Evolutionary conservation across 2,329 filamentous ascomycete species (phyloP).

Genomic region (Passalora sequoiae): DNA sequence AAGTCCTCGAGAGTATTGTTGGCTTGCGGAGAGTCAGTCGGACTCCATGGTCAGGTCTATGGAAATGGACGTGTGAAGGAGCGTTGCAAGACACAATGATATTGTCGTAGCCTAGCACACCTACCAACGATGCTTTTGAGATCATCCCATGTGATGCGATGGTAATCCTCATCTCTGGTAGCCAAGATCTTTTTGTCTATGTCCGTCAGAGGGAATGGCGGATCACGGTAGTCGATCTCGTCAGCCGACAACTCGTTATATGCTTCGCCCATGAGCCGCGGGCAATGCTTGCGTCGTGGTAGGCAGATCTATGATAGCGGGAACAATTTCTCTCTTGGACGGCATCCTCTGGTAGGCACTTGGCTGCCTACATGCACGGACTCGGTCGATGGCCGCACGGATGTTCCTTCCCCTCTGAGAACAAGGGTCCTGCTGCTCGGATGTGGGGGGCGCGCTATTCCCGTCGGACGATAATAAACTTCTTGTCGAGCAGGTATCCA

Average conservation of each 20-base stretch:
- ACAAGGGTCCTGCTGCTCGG: too few relatives aligned
- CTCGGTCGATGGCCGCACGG: too few relatives aligned
- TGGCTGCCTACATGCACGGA: too few relatives aligned
- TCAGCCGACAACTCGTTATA: slow-evolving; percentile 17
- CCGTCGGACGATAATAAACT: too few relatives aligned
- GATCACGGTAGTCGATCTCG: slow-evolving; percentile 30
- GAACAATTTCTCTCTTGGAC: slow-evolving; percentile 5
- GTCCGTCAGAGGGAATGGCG: slow-evolving; percentile 46
- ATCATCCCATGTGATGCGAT: slow-evolving; percentile 49
- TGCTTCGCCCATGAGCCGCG: slow-evolving; percentile 18
- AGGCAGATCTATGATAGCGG: background rate
- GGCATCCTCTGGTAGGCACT: too few relatives aligned
- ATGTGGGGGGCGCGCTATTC: too few relatives aligned
- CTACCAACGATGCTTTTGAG: slow-evolving; percentile 50
- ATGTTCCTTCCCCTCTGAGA: too few relatives aligned
- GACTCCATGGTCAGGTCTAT: background rate
- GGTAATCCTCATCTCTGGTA: slow-evolving; percentile 50
- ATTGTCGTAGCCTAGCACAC: background rate
- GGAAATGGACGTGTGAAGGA: background rate
- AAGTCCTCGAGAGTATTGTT: slow-evolving; percentile 52
- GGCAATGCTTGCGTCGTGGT: background rate
- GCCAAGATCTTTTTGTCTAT: slow-evolving; percentile 47
- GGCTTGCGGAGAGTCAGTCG: slow-evolving; percentile 19
- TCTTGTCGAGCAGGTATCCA: too few relatives aligned
- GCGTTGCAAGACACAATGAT: background rate